A percentile compares a stretch with the other conserved stretches of the same genome.
These are phyloP conservation scores for Lizonia empirigonia DNA, from an alignment of 2,329 filamentous ascomycete genomes.

Conservation along the genomic window DNA sequence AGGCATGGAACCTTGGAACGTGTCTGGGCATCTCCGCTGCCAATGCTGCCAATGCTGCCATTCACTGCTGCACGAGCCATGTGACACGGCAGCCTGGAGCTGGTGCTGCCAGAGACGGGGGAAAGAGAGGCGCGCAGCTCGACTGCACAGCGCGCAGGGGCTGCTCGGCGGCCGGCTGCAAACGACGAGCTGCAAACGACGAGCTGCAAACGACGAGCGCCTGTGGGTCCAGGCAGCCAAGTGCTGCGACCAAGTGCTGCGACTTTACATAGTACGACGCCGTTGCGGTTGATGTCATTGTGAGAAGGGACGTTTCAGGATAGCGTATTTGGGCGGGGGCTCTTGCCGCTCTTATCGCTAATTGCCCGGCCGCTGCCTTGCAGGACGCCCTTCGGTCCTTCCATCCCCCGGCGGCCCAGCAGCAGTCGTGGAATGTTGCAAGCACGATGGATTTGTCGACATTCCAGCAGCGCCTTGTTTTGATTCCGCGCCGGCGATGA, in stretches of 20 bases:
- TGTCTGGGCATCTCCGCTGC: slow-evolving; percentile 11
- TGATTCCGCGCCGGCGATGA: slow-evolving; percentile 2
- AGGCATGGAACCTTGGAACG: slow-evolving; percentile 10
- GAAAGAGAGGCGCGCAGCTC: not conserved
- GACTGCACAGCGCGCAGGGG: too few relatives aligned
- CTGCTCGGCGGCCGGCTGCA: not conserved
- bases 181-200: not conserved
- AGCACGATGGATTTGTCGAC: not conserved
- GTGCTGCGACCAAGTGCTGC: too few relatives aligned
- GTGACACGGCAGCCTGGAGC: too few relatives aligned
- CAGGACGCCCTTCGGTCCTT: not conserved
- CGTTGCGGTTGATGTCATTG: slow-evolving; percentile 21
- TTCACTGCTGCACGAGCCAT: slow-evolving; percentile 10
- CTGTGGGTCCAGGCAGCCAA: slow-evolving; percentile 16
- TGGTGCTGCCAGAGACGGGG: too few relatives aligned
- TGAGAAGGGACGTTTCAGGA: slow-evolving; percentile 26
- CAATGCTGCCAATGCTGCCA: too few relatives aligned
- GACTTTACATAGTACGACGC: slow-evolving; percentile 12
- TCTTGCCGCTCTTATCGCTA: slow-evolving; percentile 19
- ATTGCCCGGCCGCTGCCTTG: not conserved
- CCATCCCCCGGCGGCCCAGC: not conserved
- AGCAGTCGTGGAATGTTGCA: not conserved
- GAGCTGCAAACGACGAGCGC: not conserved
- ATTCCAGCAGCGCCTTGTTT: slow-evolving; percentile 17
- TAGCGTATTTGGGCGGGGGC: slow-evolving; percentile 15